These are phyloP conservation scores for Parietichytrium sp. DNA, from an alignment of 108 stramenopile genomes.

Conservation along the genomic window DNA sequence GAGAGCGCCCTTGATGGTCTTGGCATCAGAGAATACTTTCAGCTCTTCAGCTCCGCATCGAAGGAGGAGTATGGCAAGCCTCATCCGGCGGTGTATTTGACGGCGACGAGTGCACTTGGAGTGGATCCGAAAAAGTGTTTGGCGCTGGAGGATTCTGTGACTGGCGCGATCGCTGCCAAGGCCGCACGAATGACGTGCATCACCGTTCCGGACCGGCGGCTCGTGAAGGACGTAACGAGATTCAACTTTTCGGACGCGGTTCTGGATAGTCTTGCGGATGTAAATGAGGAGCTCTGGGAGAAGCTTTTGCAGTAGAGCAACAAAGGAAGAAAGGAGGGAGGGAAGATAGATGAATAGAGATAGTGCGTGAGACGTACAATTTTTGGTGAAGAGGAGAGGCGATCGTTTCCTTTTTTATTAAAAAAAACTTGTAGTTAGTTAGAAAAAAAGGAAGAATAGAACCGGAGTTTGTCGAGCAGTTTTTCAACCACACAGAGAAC, in stretches of 20 bases:
- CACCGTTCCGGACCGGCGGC: background rate
- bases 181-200: slow-evolving; percentile 26
- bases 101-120: background rate
- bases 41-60: slow-evolving; percentile 5
- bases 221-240: background rate
- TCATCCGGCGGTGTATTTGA: slow-evolving; percentile 6
- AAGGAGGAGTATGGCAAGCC: background rate
- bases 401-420: too few relatives aligned
- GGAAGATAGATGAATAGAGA: background rate
- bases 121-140: background rate
- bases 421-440: too few relatives aligned
- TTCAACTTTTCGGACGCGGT: slow-evolving; percentile 38
- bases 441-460: too few relatives aligned
- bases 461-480: too few relatives aligned
- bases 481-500: too few relatives aligned
- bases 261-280: slow-evolving; percentile 31
- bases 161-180: slow-evolving; percentile 15
- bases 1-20: slow-evolving; percentile 8
- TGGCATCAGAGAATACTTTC: slow-evolving; percentile 2
- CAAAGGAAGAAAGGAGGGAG: background rate
- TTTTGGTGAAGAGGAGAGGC: too few relatives aligned
- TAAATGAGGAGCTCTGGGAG: slow-evolving; percentile 26
- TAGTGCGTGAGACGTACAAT: too few relatives aligned
- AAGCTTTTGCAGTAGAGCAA: background rate
- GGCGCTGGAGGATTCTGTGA: slow-evolving; percentile 16